These are phyloP conservation scores for Prunus salicina DNA, from an alignment of 306 rosid species.

Conservation along the genomic window DNA sequence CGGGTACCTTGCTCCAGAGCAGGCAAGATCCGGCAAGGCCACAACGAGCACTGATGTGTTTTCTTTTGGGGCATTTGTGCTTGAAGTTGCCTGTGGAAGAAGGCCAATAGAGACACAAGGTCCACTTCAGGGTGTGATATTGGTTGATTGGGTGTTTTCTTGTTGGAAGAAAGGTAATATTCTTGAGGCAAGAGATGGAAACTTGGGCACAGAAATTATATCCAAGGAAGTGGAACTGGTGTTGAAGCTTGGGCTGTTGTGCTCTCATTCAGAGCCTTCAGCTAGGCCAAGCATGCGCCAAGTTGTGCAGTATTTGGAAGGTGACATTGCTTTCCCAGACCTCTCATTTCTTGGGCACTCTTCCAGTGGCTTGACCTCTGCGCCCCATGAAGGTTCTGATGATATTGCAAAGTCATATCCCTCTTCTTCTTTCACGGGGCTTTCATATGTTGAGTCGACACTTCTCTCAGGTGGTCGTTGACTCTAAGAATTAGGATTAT, in stretches of 20 bases:
- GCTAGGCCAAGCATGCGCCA: constrained; percentile 33
- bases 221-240: constrained; percentile 27
- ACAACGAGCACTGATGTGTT: constrained; percentile 31
- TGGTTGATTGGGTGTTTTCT: constrained; percentile 34
- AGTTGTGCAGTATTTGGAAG: constrained; percentile 24
- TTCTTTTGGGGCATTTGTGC: constrained; percentile 26
- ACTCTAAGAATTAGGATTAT: too few species aligned
- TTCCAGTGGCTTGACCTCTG: not conserved
- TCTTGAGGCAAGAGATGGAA: constrained; percentile 20
- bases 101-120: constrained; percentile 25
- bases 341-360: not conserved
- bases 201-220: constrained; percentile 6
- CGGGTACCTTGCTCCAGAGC: constrained; percentile 39
- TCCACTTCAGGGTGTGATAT: constrained; percentile 19
- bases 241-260: constrained; percentile 32
- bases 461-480: too few species aligned
- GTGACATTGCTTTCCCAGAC: constrained; percentile 25
- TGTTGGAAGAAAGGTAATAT: constrained; percentile 17
- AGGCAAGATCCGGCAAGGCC: constrained; percentile 38
- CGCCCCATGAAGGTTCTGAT: not conserved
- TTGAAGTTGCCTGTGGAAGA: constrained; percentile 35
- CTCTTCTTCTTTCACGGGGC: too few species aligned
- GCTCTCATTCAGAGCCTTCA: constrained; percentile 33
- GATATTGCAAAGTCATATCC: not conserved
- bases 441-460: too few species aligned